Percentiles rank a stretch among this genome's conserved stretches.
phyloP scores from a whole-genome alignment of 1,284 basidiomycete species.

The Naganishia sp. region DNA sequence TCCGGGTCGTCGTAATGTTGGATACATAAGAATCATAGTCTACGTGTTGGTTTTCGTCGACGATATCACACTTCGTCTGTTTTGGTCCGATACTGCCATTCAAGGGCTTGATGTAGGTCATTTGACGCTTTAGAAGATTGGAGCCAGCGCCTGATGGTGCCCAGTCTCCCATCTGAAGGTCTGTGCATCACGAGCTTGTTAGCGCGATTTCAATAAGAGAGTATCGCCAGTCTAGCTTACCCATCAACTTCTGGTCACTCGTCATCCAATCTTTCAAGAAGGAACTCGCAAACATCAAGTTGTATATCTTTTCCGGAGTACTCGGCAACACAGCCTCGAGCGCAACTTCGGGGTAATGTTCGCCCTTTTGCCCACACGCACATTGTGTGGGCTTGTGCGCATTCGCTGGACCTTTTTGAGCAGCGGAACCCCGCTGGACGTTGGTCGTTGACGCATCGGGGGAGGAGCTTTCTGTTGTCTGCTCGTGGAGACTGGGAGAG shows the following conservation, averaged over 20 bases:
- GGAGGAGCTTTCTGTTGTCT: not conserved
- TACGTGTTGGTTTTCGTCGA: constrained; percentile 76
- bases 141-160: constrained; percentile 64
- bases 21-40: constrained; percentile 83
- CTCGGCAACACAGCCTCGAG: constrained; percentile 80
- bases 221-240: constrained; percentile 57
- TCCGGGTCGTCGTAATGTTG: constrained; percentile 84
- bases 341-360: constrained; percentile 72
- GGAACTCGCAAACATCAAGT: constrained; percentile 91
- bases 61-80: constrained; percentile 90
- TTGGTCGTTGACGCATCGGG: not conserved
- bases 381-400: constrained; percentile 65
- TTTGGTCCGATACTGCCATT: constrained; percentile 85
- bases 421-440: constrained; percentile 7
- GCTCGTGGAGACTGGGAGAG: constrained; percentile 55
- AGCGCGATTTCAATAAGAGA: not conserved
- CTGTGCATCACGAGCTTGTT: constrained; percentile 54
- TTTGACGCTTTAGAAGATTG: constrained; percentile 71
- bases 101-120: constrained; percentile 95
- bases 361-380: constrained; percentile 68
- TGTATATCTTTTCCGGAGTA: constrained; percentile 91
- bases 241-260: constrained; percentile 82
- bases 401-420: constrained; percentile 22
- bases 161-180: constrained; percentile 92
- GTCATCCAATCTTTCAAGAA: constrained; percentile 94